Conservation (phyloP, 352 stramenopile genomes). For the Aphanomyces astaci region DNA sequence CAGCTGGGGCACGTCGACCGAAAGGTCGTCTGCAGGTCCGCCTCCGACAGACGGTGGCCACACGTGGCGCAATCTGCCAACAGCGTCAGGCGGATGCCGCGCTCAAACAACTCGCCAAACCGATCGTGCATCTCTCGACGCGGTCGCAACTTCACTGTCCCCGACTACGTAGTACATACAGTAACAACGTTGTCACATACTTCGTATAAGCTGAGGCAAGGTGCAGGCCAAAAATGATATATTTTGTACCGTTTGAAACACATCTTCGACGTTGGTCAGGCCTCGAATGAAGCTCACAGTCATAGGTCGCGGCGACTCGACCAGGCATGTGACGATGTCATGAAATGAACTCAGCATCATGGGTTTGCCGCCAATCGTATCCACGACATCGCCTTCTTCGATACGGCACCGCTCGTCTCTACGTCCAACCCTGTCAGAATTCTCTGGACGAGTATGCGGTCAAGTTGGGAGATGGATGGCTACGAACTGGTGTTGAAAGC, state of each 20-base stretch:
- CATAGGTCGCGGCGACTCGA: slow-evolving; percentile 39
- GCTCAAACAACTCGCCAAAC: slow-evolving; percentile 35
- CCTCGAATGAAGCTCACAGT: slow-evolving; percentile 42
- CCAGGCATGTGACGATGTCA: slow-evolving; percentile 31
- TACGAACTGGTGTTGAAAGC: slow-evolving; percentile 4
- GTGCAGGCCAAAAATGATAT: background rate
- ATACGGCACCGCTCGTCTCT: slow-evolving; percentile 6
- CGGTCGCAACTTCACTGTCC: background rate
- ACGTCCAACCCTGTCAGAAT: background rate
- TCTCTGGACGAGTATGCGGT: no score
- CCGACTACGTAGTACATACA: background rate
- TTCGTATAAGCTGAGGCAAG: slow-evolving; percentile 2
- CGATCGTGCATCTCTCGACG: slow-evolving; percentile 27
- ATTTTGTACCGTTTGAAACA: slow-evolving; percentile 1
- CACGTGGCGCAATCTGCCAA: slow-evolving; percentile 37
- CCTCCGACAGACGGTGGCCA: slow-evolving; percentile 28
- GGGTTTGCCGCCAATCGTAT: slow-evolving; percentile 42
- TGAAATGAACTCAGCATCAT: slow-evolving; percentile 33
- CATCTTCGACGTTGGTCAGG: slow-evolving; percentile 25
- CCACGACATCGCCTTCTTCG: slow-evolving; percentile 31
- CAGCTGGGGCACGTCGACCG: slow-evolving; percentile 29
- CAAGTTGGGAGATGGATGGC: background rate
- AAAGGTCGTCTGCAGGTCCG: slow-evolving; percentile 35
- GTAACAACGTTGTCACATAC: no score
- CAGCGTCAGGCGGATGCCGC: slow-evolving; percentile 35